Conservation (phyloP, 148 eudicot species). For the Arbutus unedo region DNA sequence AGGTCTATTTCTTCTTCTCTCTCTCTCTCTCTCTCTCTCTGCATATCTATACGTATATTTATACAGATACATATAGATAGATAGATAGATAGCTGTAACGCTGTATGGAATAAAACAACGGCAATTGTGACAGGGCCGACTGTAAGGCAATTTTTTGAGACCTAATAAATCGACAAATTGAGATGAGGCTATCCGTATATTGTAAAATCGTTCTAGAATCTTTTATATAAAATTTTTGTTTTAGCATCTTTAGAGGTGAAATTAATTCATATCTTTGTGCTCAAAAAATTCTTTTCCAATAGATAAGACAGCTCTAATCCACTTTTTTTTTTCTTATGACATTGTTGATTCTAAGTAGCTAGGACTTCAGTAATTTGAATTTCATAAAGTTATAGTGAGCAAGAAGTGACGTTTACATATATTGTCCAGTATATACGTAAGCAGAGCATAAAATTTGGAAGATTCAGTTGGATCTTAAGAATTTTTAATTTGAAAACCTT, state of each 20-base stretch:
- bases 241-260: background rate
- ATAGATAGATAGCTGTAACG: background rate
- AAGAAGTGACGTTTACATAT: background rate
- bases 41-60: background rate
- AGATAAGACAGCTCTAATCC: background rate
- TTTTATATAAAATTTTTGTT: background rate
- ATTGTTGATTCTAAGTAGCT: background rate
- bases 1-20: slow-evolving; percentile 32
- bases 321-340: background rate
- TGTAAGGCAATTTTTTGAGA: background rate
- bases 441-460: background rate
- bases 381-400: background rate
- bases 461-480: background rate
- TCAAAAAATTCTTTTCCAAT: background rate
- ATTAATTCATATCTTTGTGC: background rate
- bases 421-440: background rate
- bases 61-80: too few species aligned
- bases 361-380: background rate
- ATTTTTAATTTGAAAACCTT: background rate
- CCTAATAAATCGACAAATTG: background rate
- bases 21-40: slow-evolving; percentile 4
- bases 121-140: background rate
- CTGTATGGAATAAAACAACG: background rate
- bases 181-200: too few species aligned
- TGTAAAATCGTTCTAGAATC: too few species aligned